Conservation (phyloP, 2,329 filamentous ascomycete species). For the Talaromyces verruculosus region DNA sequence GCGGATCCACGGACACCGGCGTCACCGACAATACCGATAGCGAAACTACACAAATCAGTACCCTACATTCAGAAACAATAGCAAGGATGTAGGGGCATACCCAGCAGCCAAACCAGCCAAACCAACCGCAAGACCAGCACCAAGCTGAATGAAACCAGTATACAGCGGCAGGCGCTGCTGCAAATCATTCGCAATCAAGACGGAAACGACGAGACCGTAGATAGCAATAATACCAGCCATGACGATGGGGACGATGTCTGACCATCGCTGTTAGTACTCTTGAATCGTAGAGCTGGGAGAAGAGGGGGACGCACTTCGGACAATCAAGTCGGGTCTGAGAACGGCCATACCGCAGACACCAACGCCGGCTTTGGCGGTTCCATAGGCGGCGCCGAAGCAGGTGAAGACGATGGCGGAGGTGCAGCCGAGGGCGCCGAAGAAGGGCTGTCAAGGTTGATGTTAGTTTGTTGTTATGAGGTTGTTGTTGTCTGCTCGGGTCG, state of each 20-base stretch:
- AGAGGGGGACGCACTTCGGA: slow-evolving; percentile 77
- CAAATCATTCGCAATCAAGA: slow-evolving; percentile 79
- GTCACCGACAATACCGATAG: slow-evolving; percentile 76
- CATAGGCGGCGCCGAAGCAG: slow-evolving; percentile 94
- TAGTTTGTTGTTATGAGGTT: slow-evolving; percentile 12
- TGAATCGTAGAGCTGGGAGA: background rate
- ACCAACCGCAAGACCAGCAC: slow-evolving; percentile 78
- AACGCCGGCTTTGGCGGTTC: slow-evolving; percentile 98
- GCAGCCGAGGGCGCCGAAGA: slow-evolving; percentile 98
- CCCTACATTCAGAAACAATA: slow-evolving; percentile 12
- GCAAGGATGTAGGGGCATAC: slow-evolving; percentile 27
- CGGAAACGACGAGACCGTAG: slow-evolving; percentile 86
- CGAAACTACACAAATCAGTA: slow-evolving; percentile 56
- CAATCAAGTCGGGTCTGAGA: slow-evolving; percentile 93
- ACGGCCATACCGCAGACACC: slow-evolving; percentile 99
- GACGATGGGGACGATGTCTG: slow-evolving; percentile 99
- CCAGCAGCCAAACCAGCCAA: slow-evolving; percentile 78
- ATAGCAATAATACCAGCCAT: slow-evolving; percentile 99
- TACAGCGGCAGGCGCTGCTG: slow-evolving; percentile 71
- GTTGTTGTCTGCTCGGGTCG: background rate
- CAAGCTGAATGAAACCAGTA: slow-evolving; percentile 81
- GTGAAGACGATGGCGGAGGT: slow-evolving; percentile 94
- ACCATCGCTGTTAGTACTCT: slow-evolving; percentile 20
- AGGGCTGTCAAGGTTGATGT: slow-evolving; percentile 59
- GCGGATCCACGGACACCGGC: slow-evolving; percentile 55